Percentiles rank a stretch among this genome's conserved stretches.
Conservation (phyloP, 768 basidiomycete genomes). For the Megacollybia marginata region DNA sequence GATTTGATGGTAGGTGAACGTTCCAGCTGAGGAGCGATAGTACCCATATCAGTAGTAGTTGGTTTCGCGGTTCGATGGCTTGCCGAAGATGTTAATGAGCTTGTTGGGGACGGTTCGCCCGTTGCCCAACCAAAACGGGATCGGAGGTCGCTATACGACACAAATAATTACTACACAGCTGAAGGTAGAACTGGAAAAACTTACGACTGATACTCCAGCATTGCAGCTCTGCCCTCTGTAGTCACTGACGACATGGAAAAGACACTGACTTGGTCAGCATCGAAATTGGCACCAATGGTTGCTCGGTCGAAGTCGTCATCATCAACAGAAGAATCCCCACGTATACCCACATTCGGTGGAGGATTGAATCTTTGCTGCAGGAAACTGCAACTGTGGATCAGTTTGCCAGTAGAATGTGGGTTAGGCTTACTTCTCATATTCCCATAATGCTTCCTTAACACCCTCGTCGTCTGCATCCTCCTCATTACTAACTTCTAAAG, state of each 20-base stretch:
- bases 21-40: background rate
- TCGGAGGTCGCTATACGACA: constrained; percentile 4
- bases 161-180: no score
- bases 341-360: constrained; percentile 2
- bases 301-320: background rate
- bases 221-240: constrained; percentile 11
- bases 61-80: background rate
- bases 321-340: background rate
- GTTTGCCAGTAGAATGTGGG: background rate
- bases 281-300: background rate
- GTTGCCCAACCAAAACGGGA: constrained; percentile 3
- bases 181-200: background rate
- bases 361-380: constrained; percentile 16
- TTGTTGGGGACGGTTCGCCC: background rate
- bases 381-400: constrained; percentile 9
- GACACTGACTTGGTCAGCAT: background rate
- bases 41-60: no score
- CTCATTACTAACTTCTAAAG: constrained; percentile 20
- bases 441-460: constrained; percentile 25
- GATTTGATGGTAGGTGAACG: background rate
- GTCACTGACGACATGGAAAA: constrained; percentile 7
- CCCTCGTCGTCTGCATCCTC: constrained; percentile 17
- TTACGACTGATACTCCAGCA: constrained; percentile 13
- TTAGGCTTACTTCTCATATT: constrained; percentile 27
- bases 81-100: background rate